A percentile compares a stretch with the other conserved stretches of the same genome.
Evolutionary conservation across 176 grass and related monocot species (phyloP).

Genomic region (Raddia distichophylla): DNA sequence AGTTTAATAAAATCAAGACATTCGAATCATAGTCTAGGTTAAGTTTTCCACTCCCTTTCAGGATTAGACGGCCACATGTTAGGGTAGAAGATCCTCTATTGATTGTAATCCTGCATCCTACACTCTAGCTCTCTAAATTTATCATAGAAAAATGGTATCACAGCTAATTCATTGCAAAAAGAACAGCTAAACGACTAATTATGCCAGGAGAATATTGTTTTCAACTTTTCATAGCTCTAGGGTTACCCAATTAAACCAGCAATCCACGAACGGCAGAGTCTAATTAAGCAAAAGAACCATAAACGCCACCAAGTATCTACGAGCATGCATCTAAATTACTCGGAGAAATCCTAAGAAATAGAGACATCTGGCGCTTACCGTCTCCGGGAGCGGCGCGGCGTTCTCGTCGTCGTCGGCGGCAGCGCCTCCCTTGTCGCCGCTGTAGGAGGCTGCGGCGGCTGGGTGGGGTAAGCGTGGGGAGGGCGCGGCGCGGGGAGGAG

Average conservation of each 20-base stretch:
- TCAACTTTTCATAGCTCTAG: too few relatives aligned
- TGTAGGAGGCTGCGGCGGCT: too few relatives aligned
- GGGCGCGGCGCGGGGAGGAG: too few relatives aligned
- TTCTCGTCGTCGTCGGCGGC: constrained; percentile 66
- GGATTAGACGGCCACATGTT: not conserved
- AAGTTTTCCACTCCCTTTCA: not conserved
- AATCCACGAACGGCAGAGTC: not conserved
- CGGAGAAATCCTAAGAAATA: not conserved
- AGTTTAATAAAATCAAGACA: not conserved
- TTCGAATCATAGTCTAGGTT: constrained; percentile 24
- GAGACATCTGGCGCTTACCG: constrained; percentile 41
- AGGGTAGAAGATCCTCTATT: not conserved
- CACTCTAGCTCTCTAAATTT: not conserved
- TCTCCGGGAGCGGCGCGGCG: constrained; percentile 70
- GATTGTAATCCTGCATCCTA: not conserved
- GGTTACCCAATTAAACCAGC: constrained; percentile 2
- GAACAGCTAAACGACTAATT: not conserved
- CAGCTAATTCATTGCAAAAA: not conserved
- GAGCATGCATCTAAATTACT: constrained; percentile 30
- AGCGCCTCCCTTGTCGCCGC: constrained; percentile 53
- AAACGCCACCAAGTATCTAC: not conserved
- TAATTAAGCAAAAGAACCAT: constrained; percentile 25
- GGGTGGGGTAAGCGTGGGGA: too few relatives aligned
- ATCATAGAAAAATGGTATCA: not conserved
- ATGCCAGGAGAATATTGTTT: not conserved